These are phyloP conservation scores for Fusarium concolor DNA, from an alignment of 2,329 filamentous ascomycete species.

Conservation along the genomic window DNA sequence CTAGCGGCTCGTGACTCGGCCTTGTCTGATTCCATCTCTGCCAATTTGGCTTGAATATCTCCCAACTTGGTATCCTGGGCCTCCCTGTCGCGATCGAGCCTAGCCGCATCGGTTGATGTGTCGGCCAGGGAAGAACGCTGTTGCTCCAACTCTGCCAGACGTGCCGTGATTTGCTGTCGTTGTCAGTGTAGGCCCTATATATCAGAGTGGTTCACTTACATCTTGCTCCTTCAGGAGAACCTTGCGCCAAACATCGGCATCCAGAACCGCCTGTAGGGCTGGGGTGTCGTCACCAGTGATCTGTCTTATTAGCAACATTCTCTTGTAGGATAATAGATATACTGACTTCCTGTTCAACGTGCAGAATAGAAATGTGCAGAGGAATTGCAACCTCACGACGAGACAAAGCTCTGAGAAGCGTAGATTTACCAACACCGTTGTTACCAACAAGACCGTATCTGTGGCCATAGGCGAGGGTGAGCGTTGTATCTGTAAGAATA, in stretches of 20 bases:
- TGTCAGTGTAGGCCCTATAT: slow-evolving; percentile 47
- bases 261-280: slow-evolving; percentile 92
- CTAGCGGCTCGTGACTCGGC: slow-evolving; percentile 94
- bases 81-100: slow-evolving; percentile 87
- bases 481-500: slow-evolving; percentile 89
- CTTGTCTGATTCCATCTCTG: slow-evolving; percentile 99
- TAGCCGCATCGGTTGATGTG: slow-evolving; percentile 88
- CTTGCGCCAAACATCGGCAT: slow-evolving; percentile 99
- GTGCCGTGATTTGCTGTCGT: slow-evolving; percentile 76
- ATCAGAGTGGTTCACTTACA: slow-evolving; percentile 59
- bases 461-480: slow-evolving; percentile 91
- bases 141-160: slow-evolving; percentile 80
- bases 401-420: slow-evolving; percentile 90
- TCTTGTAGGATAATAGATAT: neutral
- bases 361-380: slow-evolving; percentile 97
- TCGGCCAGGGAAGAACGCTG: slow-evolving; percentile 86
- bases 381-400: slow-evolving; percentile 94
- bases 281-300: slow-evolving; percentile 96
- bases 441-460: slow-evolving; percentile 98
- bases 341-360: slow-evolving; percentile 94
- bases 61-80: slow-evolving; percentile 89
- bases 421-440: slow-evolving; percentile 99
- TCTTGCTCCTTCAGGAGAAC: slow-evolving; percentile 90
- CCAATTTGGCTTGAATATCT: slow-evolving; percentile 90
- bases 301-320: slow-evolving; percentile 55